phyloP scores from a whole-genome alignment of 2,329 filamentous ascomycete species.

The Fusarium austroafricanum region DNA sequence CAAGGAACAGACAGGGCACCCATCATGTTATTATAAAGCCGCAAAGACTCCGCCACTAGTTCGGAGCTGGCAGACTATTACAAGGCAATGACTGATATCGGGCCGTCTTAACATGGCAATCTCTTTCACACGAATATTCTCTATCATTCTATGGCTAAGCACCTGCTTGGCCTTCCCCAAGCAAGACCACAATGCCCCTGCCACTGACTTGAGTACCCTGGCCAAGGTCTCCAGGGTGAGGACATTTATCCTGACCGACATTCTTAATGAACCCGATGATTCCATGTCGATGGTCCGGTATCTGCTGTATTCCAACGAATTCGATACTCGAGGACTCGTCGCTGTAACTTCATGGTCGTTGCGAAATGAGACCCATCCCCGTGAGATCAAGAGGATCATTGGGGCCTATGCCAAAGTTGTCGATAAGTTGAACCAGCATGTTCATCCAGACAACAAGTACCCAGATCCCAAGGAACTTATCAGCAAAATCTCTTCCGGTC shows the following conservation, averaged over 20 bases:
- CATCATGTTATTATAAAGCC: neutral
- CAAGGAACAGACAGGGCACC: neutral
- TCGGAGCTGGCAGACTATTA: neutral
- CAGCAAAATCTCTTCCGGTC: neutral
- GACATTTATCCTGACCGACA: conserved; percentile 16
- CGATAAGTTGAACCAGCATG: conserved; percentile 18
- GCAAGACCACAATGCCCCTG: neutral
- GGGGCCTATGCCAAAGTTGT: conserved; percentile 5
- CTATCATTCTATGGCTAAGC: neutral
- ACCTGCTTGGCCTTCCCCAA: neutral
- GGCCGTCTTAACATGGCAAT: neutral
- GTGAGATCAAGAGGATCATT: conserved; percentile 12
- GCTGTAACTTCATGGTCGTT: conserved; percentile 17
- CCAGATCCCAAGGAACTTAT: neutral
- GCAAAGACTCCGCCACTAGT: neutral
- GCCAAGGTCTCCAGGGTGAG: neutral
- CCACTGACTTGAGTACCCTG: neutral
- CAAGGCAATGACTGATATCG: no score
- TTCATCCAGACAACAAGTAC: conserved; percentile 4
- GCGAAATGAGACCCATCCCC: conserved; percentile 3
- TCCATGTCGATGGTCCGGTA: conserved; percentile 21
- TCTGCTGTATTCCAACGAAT: conserved; percentile 14
- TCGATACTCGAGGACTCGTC: conserved; percentile 6
- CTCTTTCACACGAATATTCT: neutral
- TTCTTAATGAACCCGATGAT: conserved; percentile 18